These are phyloP conservation scores for Boletus huronensis DNA, from an alignment of 768 basidiomycete species.

Conservation along the genomic window DNA sequence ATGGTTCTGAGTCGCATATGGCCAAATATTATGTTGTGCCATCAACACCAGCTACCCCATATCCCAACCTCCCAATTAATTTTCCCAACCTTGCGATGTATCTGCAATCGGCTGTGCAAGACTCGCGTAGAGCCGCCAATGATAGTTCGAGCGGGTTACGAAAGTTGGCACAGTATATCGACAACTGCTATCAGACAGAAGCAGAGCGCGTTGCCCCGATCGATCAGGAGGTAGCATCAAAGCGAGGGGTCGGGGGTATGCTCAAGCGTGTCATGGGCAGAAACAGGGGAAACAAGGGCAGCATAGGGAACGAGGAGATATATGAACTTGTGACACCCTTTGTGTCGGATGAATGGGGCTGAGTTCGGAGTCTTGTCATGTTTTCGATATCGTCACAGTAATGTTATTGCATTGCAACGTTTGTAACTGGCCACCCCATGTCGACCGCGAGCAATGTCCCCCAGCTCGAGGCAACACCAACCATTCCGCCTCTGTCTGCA, in stretches of 20 bases:
- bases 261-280: constrained; percentile 61
- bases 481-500: constrained; percentile 45
- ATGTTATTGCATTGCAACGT: background rate
- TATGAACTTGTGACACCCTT: constrained; percentile 84
- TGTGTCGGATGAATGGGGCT: constrained; percentile 72
- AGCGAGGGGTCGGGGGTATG: constrained; percentile 45
- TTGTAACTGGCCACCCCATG: background rate
- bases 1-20: constrained; percentile 57
- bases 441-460: background rate
- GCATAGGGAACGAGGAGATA: constrained; percentile 69
- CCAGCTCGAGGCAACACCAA: constrained; percentile 10
- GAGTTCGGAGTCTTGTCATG: no score
- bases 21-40: constrained; percentile 75
- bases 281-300: constrained; percentile 43
- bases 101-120: constrained; percentile 65
- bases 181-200: constrained; percentile 60
- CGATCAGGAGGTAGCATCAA: constrained; percentile 39
- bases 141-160: constrained; percentile 62
- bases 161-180: constrained; percentile 67
- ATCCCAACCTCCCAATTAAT: constrained; percentile 67
- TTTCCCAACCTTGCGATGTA: constrained; percentile 77
- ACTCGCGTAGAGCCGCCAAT: constrained; percentile 56
- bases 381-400: no score
- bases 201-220: constrained; percentile 18
- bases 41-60: constrained; percentile 52